These are phyloP conservation scores for Apium graveolens DNA, from an alignment of 129 eudicot species.

Conservation along the genomic window DNA sequence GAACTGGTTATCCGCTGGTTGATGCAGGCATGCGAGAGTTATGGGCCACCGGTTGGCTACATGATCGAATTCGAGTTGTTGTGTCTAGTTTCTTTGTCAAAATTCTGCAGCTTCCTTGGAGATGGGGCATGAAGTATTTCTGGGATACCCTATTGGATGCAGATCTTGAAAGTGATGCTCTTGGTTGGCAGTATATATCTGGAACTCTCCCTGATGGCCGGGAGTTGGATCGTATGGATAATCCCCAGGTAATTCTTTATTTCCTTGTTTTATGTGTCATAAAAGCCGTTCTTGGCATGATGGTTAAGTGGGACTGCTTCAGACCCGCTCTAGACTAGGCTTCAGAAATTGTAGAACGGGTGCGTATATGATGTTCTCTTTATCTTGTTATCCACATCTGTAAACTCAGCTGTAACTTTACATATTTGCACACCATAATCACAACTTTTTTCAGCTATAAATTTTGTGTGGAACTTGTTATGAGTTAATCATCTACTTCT, in stretches of 20 bases:
- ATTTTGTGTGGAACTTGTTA: background rate
- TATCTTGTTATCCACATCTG: background rate
- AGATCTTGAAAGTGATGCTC: conserved; percentile 96
- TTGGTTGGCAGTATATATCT: conserved; percentile 95
- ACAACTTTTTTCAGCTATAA: background rate
- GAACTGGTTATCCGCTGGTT: conserved; percentile 97
- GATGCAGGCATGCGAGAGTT: conserved; percentile 99
- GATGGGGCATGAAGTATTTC: conserved; percentile 99
- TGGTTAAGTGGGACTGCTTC: background rate
- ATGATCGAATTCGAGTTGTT: conserved; percentile 83
- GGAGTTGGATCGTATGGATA: conserved; percentile 76
- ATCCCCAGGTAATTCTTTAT: conserved; percentile 58
- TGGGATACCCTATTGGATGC: conserved; percentile 99
- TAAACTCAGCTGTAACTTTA: background rate
- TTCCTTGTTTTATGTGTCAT: background rate
- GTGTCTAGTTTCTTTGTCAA: conserved; percentile 95
- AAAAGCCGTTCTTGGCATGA: background rate
- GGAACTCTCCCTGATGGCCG: conserved; percentile 93
- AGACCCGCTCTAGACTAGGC: background rate
- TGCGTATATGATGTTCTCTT: background rate
- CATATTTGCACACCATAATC: background rate
- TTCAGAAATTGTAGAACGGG: background rate
- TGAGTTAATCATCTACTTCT: background rate
- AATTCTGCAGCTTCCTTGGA: conserved; percentile 95
- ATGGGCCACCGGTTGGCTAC: conserved; percentile 98